Conservation (phyloP, 2,329 filamentous ascomycete genomes). For the Cryphonectria nitschkei region DNA sequence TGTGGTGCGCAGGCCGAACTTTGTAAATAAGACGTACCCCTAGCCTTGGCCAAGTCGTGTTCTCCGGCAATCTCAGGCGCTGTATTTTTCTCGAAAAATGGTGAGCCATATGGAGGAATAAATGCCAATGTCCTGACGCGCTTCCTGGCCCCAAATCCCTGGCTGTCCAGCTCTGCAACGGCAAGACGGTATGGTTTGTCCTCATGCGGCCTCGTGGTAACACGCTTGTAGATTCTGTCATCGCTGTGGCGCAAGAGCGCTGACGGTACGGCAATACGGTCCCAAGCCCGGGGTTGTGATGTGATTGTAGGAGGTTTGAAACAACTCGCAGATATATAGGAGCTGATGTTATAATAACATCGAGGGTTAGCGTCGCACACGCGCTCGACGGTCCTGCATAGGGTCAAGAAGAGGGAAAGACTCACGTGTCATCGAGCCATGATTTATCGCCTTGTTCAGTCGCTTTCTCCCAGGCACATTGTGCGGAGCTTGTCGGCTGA, state of each 20-base stretch:
- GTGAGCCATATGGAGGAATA: slow-evolving; percentile 40
- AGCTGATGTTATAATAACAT: slow-evolving; percentile 17
- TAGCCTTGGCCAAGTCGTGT: slow-evolving; percentile 33
- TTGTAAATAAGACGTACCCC: slow-evolving; percentile 31
- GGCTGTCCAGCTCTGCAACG: slow-evolving; percentile 39
- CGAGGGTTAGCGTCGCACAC: slow-evolving; percentile 3
- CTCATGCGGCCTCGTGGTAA: slow-evolving; percentile 30
- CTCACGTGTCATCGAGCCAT: slow-evolving; percentile 27
- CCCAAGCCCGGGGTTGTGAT: slow-evolving; percentile 36
- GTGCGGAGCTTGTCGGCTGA: neutral
- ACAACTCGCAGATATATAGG: slow-evolving; percentile 32
- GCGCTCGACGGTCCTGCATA: neutral
- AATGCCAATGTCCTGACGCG: slow-evolving; percentile 35
- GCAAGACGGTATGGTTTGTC: slow-evolving; percentile 30
- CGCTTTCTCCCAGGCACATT: slow-evolving; percentile 1
- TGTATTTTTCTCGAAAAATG: slow-evolving; percentile 35
- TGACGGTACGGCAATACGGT: slow-evolving; percentile 37
- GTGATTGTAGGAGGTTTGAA: slow-evolving; percentile 33
- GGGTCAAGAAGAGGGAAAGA: neutral
- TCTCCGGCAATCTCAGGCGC: slow-evolving; percentile 21
- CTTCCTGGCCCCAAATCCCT: slow-evolving; percentile 42
- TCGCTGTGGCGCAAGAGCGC: slow-evolving; percentile 22
- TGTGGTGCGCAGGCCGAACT: neutral
- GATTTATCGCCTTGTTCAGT: neutral
- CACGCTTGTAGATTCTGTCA: slow-evolving; percentile 40